A percentile compares a stretch with the other conserved stretches of the same genome.
phyloP scores from a whole-genome alignment of 768 basidiomycete genomes.

The Strobilomyces confusus region DNA sequence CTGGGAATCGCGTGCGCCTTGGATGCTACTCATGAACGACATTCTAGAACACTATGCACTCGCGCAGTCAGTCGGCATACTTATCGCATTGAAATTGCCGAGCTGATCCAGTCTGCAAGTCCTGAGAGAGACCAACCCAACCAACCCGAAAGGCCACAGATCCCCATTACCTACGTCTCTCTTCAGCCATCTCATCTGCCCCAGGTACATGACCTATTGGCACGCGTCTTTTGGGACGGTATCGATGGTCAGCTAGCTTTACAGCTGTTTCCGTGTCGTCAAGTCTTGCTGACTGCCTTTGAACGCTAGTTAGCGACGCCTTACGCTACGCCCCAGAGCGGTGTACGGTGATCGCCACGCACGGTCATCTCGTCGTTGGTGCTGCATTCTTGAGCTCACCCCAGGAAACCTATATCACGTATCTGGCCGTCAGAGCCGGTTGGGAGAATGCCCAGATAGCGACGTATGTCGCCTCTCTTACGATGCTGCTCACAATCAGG shows the following conservation, averaged over 20 bases:
- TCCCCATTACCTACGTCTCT: slow-evolving; percentile 61
- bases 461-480: slow-evolving; percentile 41
- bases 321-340: slow-evolving; percentile 65
- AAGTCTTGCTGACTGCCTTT: background rate
- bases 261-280: background rate
- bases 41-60: slow-evolving; percentile 61
- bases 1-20: slow-evolving; percentile 68
- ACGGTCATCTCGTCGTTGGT: slow-evolving; percentile 69
- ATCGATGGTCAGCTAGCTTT: slow-evolving; percentile 53
- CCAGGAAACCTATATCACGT: slow-evolving; percentile 78
- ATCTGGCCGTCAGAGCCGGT: slow-evolving; percentile 70
- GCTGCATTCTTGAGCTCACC: slow-evolving; percentile 75
- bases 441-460: slow-evolving; percentile 82
- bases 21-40: slow-evolving; percentile 74
- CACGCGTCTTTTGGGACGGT: slow-evolving; percentile 70
- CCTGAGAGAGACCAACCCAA: slow-evolving; percentile 50
- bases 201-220: slow-evolving; percentile 70
- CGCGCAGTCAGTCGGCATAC: slow-evolving; percentile 43
- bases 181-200: slow-evolving; percentile 56
- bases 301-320: slow-evolving; percentile 57
- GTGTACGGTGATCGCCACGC: slow-evolving; percentile 72
- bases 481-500: background rate
- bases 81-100: background rate
- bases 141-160: slow-evolving; percentile 36
- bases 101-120: slow-evolving; percentile 34